A percentile compares a stretch with the other conserved stretches of the same genome.
Evolutionary conservation across 257 asterid species (phyloP).

Genomic region (Echites panduratus): DNA sequence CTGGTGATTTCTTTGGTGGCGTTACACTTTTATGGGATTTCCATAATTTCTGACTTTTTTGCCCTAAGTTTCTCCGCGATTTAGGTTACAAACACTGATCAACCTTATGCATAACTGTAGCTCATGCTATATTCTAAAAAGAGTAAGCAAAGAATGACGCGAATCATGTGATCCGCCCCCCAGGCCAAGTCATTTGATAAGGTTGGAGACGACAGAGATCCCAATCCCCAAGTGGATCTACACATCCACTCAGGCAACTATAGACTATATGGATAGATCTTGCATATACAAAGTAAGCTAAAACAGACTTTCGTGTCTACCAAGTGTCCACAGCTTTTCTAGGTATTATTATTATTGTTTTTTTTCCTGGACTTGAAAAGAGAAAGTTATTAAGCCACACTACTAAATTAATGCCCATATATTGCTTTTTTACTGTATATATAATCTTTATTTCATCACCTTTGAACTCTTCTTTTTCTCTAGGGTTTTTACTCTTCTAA

Average conservation of each 20-base stretch:
- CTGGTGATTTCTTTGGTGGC: not conserved
- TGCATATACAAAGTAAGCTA: not conserved
- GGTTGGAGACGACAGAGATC: not conserved
- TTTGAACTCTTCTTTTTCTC: no score
- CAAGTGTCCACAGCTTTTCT: not conserved
- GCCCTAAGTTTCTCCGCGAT: not conserved
- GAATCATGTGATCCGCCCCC: slow-evolving; percentile 1
- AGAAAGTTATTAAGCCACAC: no score
- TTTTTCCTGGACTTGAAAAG: no score
- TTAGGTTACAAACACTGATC: not conserved
- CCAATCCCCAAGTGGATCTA: not conserved
- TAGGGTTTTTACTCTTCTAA: no score
- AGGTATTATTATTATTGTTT: no score
- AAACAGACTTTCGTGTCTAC: not conserved
- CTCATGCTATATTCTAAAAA: not conserved
- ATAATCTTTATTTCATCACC: no score
- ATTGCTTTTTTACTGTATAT: no score
- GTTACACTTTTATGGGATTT: not conserved
- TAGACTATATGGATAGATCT: no score
- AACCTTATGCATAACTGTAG: not conserved
- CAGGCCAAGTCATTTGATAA: not conserved
- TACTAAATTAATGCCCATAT: no score
- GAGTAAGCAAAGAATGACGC: not conserved
- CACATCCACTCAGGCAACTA: not conserved
- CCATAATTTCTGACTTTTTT: not conserved